Base-by-base conservation (phyloP, 495 filamentous ascomycete species). In the Aspergillus carlsbadensis region DNA sequence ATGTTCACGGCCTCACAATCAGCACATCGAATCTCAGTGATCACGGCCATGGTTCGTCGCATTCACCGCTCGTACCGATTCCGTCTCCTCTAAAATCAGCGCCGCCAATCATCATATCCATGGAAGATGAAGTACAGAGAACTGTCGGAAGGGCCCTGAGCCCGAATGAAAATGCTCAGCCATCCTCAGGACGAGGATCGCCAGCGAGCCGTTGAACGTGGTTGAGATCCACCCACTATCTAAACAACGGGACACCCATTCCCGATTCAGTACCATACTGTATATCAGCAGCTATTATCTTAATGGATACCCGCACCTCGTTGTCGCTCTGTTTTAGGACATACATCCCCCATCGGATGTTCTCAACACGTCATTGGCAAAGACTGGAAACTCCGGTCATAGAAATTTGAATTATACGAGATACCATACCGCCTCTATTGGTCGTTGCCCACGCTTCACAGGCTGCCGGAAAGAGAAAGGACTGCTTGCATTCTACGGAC, bases 21-120 rank as follows among this genome's bases (percentile, higher is more conserved):
- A 67, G 62, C 40, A 72, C 74, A 5, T 52, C 71, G 13, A 67
- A 67, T 7, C 65, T 75, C 6, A 66, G 63, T 17, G 70, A 73
- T 43, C 61, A 70, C 20, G 69, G 73, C 26, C 60, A 54, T 0
- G 49, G 49, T 6, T 11, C 26, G 22, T 54, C 59, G 4, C 26
- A 47, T 34, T 63, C 65, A 8, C 60, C 59, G 8, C 51, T 54
- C 15, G 52, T 60, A 3, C 35, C 60, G 22, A 52, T 42, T 0
- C 57, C 59, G 1, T 68, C 70, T 5, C 71, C 72, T 2, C 51
- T 75, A 24, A 68, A 62, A 35, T 71, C 72, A 13, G 72, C 70
- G 17, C 70, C 70, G 37, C 65, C 72, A 8, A 66, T 67, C 3
- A 61, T 73, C 14, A 62, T 68, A 1, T 66, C 69, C 55, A 60